Evolutionary conservation across 2,329 filamentous ascomycete species (phyloP).

Genomic region (Penicillium sp.): DNA sequence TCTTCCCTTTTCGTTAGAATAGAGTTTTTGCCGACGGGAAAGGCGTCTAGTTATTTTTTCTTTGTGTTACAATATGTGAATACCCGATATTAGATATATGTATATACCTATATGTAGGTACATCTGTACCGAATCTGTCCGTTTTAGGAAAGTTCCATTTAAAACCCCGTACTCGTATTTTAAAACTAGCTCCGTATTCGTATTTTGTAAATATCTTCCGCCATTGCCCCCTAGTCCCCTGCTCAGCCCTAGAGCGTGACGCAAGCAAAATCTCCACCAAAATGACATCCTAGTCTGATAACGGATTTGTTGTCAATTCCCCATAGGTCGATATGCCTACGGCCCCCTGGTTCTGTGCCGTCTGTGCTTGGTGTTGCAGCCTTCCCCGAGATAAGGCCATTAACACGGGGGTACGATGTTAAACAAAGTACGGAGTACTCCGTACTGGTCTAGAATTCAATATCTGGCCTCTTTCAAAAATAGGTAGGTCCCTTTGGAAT

Average conservation of each 20-base stretch:
- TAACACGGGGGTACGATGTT: no score
- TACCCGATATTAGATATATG: not conserved
- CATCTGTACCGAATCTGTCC: not conserved
- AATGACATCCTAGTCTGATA: not conserved
- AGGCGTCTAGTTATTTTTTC: not conserved
- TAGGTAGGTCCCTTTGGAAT: not conserved
- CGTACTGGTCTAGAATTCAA: not conserved
- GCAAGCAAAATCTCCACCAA: not conserved
- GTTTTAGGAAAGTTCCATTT: not conserved
- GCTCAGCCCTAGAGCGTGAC: not conserved
- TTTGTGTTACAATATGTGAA: not conserved
- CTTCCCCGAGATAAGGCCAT: not conserved
- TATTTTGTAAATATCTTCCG: not conserved
- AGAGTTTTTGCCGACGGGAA: not conserved
- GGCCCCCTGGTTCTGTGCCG: not conserved
- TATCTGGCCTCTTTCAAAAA: not conserved
- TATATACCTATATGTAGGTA: not conserved
- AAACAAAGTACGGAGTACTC: no score
- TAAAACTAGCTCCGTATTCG: not conserved
- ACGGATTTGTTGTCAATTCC: not conserved
- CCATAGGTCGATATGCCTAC: not conserved
- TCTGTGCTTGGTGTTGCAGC: not conserved
- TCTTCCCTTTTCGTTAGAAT: not conserved
- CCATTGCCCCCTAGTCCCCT: not conserved
- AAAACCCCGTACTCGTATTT: no score